Conservation (phyloP, 441 rosid species). For the Jatropha multifida region DNA sequence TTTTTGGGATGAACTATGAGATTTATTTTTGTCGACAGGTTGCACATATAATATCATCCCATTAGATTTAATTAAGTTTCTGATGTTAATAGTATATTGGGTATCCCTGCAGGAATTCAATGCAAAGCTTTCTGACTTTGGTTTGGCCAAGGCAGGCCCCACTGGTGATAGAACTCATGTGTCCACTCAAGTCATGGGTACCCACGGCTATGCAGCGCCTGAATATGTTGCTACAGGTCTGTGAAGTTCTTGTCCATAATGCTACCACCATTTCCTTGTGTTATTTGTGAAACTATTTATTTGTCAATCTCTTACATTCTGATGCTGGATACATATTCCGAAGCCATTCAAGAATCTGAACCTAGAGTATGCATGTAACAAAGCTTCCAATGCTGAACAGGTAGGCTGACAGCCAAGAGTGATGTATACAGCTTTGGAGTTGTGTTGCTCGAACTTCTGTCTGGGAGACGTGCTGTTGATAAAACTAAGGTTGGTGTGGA, state of each 20-base stretch:
- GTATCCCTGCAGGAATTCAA: conserved; percentile 65
- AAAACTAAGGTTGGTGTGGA: conserved; percentile 66
- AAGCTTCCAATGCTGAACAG: conserved; percentile 37
- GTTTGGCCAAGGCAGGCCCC: conserved; percentile 94
- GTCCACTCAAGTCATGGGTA: conserved; percentile 88
- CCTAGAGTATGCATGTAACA: conserved; percentile 6
- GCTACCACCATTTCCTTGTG: neutral
- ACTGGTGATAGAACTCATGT: conserved; percentile 84
- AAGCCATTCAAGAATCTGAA: neutral
- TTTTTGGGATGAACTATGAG: neutral
- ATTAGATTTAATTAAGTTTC: neutral
- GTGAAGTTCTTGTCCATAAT: conserved; percentile 13
- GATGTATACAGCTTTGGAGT: conserved; percentile 93
- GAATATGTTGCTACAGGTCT: conserved; percentile 84
- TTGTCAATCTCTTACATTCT: conserved; percentile 1
- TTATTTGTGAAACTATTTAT: neutral
- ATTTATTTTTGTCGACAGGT: conserved; percentile 6
- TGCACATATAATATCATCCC: neutral
- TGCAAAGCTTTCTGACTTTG: conserved; percentile 96
- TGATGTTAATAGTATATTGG: conserved; percentile 19
- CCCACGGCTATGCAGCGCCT: conserved; percentile 91
- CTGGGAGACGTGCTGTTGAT: conserved; percentile 76
- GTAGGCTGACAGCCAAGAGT: conserved; percentile 73
- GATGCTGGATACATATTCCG: neutral
- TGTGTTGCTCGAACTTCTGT: conserved; percentile 72